Conservation (phyloP, 2,329 filamentous ascomycete species). For the Aureobasidium mangrovei region DNA sequence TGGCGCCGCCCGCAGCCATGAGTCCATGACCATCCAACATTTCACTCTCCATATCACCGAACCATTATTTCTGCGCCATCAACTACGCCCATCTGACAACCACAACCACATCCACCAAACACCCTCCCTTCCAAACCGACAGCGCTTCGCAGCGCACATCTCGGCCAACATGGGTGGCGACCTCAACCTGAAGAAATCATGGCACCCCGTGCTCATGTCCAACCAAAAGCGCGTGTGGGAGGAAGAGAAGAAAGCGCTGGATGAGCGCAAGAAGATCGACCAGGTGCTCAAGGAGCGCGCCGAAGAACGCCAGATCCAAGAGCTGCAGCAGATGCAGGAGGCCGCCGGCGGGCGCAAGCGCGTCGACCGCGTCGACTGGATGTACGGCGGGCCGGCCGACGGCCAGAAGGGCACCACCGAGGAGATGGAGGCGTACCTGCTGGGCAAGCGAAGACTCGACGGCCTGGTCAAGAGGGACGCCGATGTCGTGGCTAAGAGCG, state of each 20-base stretch:
- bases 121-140: conserved; percentile 20
- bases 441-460: conserved; percentile 90
- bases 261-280: conserved; percentile 89
- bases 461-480: conserved; percentile 72
- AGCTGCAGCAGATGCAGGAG: conserved; percentile 83
- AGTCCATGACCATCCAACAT: too few species aligned
- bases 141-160: conserved; percentile 16
- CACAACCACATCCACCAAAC: background rate
- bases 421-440: conserved; percentile 85
- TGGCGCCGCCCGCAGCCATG: too few species aligned
- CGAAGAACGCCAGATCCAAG: conserved; percentile 86
- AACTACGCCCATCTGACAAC: too few species aligned
- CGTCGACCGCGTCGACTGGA: conserved; percentile 86
- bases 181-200: conserved; percentile 86
- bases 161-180: conserved; percentile 74
- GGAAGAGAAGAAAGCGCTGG: conserved; percentile 83
- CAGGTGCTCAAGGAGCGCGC: conserved; percentile 87
- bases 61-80: too few species aligned
- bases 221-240: conserved; percentile 89
- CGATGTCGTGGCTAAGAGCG: conserved; percentile 66
- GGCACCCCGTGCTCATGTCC: conserved; percentile 81
- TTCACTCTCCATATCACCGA: too few species aligned
- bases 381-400: conserved; percentile 82
- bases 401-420: conserved; percentile 70
- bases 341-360: conserved; percentile 74